Evolutionary conservation across 306 rosid species (phyloP).

Genomic region (Quercus robur): DNA sequence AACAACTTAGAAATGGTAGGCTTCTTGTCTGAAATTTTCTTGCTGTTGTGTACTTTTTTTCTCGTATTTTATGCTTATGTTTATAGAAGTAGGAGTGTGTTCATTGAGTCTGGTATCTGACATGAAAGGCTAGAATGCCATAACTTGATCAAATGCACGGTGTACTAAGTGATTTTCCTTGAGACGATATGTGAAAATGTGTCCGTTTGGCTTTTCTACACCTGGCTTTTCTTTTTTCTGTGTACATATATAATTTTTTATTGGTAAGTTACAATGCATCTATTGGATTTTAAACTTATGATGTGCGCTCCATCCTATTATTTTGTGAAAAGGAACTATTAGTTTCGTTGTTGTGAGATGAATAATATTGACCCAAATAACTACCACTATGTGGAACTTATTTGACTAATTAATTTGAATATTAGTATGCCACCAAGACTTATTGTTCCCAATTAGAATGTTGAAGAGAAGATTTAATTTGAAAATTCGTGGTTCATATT

Average conservation of each 20-base stretch:
- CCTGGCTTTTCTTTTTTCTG: background rate
- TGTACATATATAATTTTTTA: background rate
- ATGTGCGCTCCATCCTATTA: no score
- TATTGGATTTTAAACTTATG: no score
- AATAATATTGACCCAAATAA: background rate
- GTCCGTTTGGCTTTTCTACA: background rate
- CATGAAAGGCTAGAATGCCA: constrained; percentile 12
- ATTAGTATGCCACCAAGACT: background rate
- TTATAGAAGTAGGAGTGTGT: constrained; percentile 3
- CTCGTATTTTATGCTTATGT: constrained; percentile 23
- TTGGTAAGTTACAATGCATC: no score
- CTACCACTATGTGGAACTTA: background rate
- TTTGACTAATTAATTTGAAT: background rate
- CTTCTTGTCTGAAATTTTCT: constrained; percentile 27
- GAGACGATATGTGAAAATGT: background rate
- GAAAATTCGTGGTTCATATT: background rate
- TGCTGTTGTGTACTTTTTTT: background rate
- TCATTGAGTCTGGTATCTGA: constrained; percentile 27
- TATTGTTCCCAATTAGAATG: background rate
- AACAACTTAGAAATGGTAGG: constrained; percentile 32
- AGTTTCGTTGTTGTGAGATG: background rate
- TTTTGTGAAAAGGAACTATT: no score
- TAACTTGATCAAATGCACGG: constrained; percentile 5
- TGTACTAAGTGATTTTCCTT: constrained; percentile 1
- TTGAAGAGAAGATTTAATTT: background rate